phyloP scores from a whole-genome alignment of 2,329 filamentous ascomycete genomes.

The Alternaria dauci region DNA sequence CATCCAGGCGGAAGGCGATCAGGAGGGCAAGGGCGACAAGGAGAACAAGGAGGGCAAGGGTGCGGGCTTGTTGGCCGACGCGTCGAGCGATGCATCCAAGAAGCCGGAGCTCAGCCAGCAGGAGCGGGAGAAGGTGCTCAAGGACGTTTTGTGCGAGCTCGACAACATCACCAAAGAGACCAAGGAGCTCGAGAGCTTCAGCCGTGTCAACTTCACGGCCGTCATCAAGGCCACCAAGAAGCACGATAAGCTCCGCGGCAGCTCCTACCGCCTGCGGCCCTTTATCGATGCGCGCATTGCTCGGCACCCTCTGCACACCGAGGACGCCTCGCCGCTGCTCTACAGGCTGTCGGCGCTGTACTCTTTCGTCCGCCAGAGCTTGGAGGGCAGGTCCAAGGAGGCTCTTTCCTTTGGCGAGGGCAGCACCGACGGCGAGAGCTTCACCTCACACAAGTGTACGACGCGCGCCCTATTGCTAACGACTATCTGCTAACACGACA shows the following conservation, averaged over 20 bases:
- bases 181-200: slow-evolving; percentile 93
- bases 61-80: slow-evolving; percentile 26
- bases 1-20: slow-evolving; percentile 32
- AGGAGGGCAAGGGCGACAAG: slow-evolving; percentile 22
- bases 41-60: slow-evolving; percentile 15
- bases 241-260: slow-evolving; percentile 91
- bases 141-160: slow-evolving; percentile 79
- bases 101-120: slow-evolving; percentile 47
- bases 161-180: slow-evolving; percentile 90
- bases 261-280: slow-evolving; percentile 85
- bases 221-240: slow-evolving; percentile 99
- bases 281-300: slow-evolving; percentile 89
- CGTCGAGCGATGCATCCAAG: slow-evolving; percentile 26
- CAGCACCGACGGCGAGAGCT: slow-evolving; percentile 65
- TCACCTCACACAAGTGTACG: slow-evolving; percentile 87
- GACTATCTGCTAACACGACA: slow-evolving; percentile 40
- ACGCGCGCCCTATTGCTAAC: slow-evolving; percentile 43
- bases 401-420: slow-evolving; percentile 57
- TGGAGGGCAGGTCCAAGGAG: slow-evolving; percentile 66
- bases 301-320: slow-evolving; percentile 92
- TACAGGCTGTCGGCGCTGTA: slow-evolving; percentile 94
- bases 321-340: slow-evolving; percentile 88
- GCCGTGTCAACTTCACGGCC: slow-evolving; percentile 94
- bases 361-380: slow-evolving; percentile 86
- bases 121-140: slow-evolving; percentile 64